Base-by-base conservation (phyloP, 768 basidiomycete genomes). In the Mycena rosella region DNA sequence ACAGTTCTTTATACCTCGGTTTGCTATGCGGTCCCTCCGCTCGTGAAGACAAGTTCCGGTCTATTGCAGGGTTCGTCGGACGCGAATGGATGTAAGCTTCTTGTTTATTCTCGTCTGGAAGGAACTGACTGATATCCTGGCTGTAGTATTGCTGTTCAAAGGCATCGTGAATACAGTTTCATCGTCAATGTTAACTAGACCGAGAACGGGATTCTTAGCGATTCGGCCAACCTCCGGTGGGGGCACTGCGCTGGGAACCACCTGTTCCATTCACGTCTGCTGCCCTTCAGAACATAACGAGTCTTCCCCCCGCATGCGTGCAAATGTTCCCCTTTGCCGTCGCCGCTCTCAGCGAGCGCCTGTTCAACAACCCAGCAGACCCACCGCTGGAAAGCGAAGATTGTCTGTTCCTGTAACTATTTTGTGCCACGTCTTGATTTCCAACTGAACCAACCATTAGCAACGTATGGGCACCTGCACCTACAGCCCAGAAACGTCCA, bases 361-460 rank as follows among this genome's bases (percentile, higher is more conserved):
- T 70, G 20, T 70, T 65, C 60, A 65, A 70, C 42, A 70, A 45
- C 22, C 56, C 56, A 1, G 40, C 45, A 11, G 55, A 36, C 53
- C 66, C 66, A 5, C 68, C 68, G 2, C 26, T 29, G 15, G 68
- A 70, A 38, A 51, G n/a, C 30, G 68, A 70, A 24, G 68, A 70
- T 32, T 70, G 68, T 22, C 54, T 65, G 18, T 70, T 70, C 32
- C 48, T 67, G 66, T 63, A 15, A 52, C 18, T 53, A 22, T 17
- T 14, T 34, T 27, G 14, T 40, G 11, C 13, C 15, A 4, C 20
- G 18, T n/a, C 11, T 15, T 15, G 38, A 15, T 40, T 29, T 26
- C n/a, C 10, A 20, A 49, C 24, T 22, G n/a, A 45, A 22, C 10
- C 3, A 20, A 11, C 4, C 18, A 47, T 15, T 51, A 67, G 66